Conservation (phyloP, 2,329 filamentous ascomycete genomes). For the Sclerotinia minor region DNA sequence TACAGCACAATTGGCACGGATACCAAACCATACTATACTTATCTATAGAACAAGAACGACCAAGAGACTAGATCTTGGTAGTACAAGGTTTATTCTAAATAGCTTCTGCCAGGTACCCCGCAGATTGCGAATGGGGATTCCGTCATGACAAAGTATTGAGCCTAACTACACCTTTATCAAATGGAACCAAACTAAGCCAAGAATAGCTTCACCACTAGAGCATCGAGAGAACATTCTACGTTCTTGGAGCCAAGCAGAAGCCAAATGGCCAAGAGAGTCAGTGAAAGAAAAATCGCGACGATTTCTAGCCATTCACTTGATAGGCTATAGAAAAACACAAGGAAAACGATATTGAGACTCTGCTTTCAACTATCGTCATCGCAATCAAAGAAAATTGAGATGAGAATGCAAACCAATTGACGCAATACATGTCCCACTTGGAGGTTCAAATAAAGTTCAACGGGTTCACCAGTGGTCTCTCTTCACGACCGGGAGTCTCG, state of each 20-base stretch:
- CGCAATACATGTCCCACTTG: no score
- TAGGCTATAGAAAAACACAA: neutral
- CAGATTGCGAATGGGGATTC: neutral
- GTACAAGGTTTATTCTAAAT: neutral
- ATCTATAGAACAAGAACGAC: neutral
- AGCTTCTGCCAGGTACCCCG: neutral
- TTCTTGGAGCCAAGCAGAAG: conserved; percentile 18
- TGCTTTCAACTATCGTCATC: neutral
- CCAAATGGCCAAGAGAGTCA: conserved; percentile 7
- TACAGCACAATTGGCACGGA: neutral
- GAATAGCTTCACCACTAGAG: conserved; percentile 4
- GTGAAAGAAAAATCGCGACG: no score
- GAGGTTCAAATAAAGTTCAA: conserved; percentile 18
- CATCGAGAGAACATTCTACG: neutral
- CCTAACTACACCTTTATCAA: neutral
- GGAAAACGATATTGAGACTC: neutral
- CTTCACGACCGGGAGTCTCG: neutral
- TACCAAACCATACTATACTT: neutral
- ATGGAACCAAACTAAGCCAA: neutral
- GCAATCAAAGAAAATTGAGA: neutral
- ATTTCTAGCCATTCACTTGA: conserved; percentile 9
- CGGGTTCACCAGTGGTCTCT: neutral
- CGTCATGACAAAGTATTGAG: neutral
- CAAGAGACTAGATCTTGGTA: conserved; percentile 5
- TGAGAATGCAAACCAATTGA: neutral